Base-by-base conservation (phyloP, 2,329 filamentous ascomycete species). In the Aspergillus thermomutatus region DNA sequence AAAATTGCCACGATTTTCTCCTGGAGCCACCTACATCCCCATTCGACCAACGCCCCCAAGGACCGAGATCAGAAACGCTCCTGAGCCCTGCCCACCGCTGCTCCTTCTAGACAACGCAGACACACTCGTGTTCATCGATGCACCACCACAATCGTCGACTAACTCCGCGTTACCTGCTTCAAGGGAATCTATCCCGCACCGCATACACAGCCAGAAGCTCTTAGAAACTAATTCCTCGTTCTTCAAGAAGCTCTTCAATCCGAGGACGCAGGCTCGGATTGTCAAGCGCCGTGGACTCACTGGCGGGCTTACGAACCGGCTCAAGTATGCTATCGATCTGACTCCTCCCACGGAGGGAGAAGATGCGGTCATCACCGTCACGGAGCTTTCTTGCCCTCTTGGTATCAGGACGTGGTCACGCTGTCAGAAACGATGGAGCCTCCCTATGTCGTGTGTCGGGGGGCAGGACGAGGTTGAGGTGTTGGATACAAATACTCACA, bases 311-410 rank as follows among this genome's bases (percentile, higher is more conserved):
- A 70, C 68, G 0, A 62, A 70, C 2, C 80, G 78, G 0, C 72
- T 88, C 64, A 79, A 80, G 56, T 88, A 82, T 60, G 73, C 88
- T 19, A 64, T 90, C 37, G 86, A 90, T 61, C 75, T 89, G 11
- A 88, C 85, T 0, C 87, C 86, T 0, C 80, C 83, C 0, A 72
- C 72, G 0, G 82, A 87, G 65, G 87, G 84, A 1, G 85, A 88
- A 2, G 86, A 87, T 11, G 79, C 84, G 9, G 81, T 87, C 1
- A 80, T 83, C 25, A 76, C 83, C 57, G 77, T 86, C 56, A 83
- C 82, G 0, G 80, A 85, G 56, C 65, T 88, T 11, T 87, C 81
- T 11, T 80, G 87, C 53, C 82, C 85, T 0, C 69, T 75, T 3
- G 80, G 81, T 0, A 77, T 88, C 34, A 78, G 79, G 27, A 75